Conservation (phyloP, 164 flowering plant species). For the Hamamelis virginiana region DNA sequence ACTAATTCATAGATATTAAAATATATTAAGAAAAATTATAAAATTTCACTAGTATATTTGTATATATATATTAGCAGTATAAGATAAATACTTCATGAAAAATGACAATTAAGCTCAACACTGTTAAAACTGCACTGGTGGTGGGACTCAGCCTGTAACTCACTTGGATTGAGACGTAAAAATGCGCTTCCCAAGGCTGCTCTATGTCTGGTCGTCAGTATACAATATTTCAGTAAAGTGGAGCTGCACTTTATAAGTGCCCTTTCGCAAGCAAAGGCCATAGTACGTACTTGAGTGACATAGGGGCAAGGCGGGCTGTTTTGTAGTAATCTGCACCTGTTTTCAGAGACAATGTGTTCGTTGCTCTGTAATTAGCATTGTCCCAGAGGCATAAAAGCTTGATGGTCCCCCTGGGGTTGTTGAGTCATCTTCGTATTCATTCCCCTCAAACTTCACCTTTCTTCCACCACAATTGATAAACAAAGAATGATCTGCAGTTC, state of each 20-base stretch:
- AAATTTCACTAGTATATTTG: too few species aligned
- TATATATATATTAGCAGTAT: too few species aligned
- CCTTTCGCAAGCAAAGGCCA: conserved; percentile 69
- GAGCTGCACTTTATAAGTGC: conserved; percentile 70
- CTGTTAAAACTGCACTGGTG: too few species aligned
- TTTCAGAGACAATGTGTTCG: conserved; percentile 22
- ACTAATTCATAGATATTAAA: too few species aligned
- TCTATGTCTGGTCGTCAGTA: conserved; percentile 42
- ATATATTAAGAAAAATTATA: too few species aligned
- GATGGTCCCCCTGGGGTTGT: conserved; percentile 38
- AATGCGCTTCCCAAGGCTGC: conserved; percentile 61
- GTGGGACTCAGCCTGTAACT: conserved; percentile 7
- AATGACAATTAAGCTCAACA: too few species aligned
- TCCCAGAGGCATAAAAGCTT: conserved; percentile 24
- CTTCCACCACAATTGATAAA: conserved; percentile 82
- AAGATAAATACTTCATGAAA: too few species aligned
- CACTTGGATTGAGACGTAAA: conserved; percentile 83
- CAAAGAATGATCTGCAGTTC: conserved; percentile 51
- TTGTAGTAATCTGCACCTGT: conserved; percentile 32
- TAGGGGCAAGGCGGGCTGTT: conserved; percentile 68
- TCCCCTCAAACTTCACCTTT: conserved; percentile 20
- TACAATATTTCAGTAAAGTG: conserved; percentile 85
- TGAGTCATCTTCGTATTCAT: conserved; percentile 51
- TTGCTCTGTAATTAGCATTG: conserved; percentile 23
- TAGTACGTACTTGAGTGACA: conserved; percentile 77